Base-by-base conservation (phyloP, 352 stramenopile species). In the Globisporangium middletonii region DNA sequence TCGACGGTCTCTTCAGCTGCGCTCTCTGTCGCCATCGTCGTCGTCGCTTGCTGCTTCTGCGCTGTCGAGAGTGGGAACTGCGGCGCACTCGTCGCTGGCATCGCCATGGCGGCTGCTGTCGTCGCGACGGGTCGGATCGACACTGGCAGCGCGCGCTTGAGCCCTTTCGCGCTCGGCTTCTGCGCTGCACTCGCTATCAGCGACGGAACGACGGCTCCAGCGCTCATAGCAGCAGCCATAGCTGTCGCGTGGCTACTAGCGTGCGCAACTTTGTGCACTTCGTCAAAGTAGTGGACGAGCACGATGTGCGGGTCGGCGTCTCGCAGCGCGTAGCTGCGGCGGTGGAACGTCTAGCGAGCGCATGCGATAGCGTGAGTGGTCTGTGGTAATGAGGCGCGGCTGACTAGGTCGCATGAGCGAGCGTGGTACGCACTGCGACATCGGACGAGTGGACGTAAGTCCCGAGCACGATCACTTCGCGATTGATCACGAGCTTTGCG, bases 231-330 rank as follows among this genome's bases (percentile, higher is more conserved):
- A 38, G 46, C 23, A 13, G 41, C 35, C 18, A 23, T 42, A 59
- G 49, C 19, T 50, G 5, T 11, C 27, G 28, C 38, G 27, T 53
- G 45, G 19, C 37, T 35, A 9, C 33, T 38, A 9, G 9, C 9
- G 33, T 38, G 33, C 9, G 33, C 33, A 19, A 66, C 50, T 63
- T 89, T 92, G 61, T 86, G 70, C 4, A 69, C 60, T 67, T 93
- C 82, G 41, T 94, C 80, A 65, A 94, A 89, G 69, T 94, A 94
- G 55, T 94, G 85, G 3, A 94, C 85, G n/a, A 94, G 79, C 23
- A 94, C 75, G 38, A 92, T 73, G 37, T 75, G 69, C 23, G 84
- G 69, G 12, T 85, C 71, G 2, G 70, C 77, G 57, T 90, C 80
- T 33, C 85, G 80, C 45, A 94, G 59, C 9, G 72, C 79, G 58